These are phyloP conservation scores for Suillus spraguei DNA, from an alignment of 768 basidiomycete genomes.

Conservation along the genomic window DNA sequence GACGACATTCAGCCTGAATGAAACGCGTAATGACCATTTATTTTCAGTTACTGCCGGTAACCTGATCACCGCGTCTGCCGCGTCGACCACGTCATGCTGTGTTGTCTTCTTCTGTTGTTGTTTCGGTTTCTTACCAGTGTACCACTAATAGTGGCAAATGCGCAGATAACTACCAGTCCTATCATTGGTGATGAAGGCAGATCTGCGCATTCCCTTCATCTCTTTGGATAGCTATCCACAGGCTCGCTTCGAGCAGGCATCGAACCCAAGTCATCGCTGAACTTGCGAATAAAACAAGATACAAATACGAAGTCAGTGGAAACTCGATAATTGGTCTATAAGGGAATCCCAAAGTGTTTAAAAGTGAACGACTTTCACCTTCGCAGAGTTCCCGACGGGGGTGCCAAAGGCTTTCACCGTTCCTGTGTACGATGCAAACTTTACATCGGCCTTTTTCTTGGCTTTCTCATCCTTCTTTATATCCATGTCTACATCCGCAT, in stretches of 20 bases:
- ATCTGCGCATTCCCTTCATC: too few species aligned
- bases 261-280: not conserved
- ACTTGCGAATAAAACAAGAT: not conserved
- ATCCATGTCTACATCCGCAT: conserved; percentile 58
- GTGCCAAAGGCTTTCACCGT: conserved; percentile 38
- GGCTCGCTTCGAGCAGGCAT: not conserved
- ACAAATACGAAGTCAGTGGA: not conserved
- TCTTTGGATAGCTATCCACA: too few species aligned
- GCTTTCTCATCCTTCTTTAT: conserved; percentile 51
- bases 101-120: too few species aligned
- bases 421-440: conserved; percentile 46
- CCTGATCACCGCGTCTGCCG: too few species aligned
- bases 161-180: too few species aligned
- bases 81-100: too few species aligned
- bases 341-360: conserved; percentile 24
- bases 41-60: too few species aligned
- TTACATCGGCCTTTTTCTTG: conserved; percentile 45
- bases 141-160: too few species aligned
- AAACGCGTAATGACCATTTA: too few species aligned
- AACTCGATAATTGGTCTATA: not conserved
- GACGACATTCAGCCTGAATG: too few species aligned
- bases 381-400: conserved; percentile 21
- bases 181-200: too few species aligned
- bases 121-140: too few species aligned
- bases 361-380: conserved; percentile 49